Percentiles rank a stretch among this genome's conserved stretches.
These are phyloP conservation scores for Arctium lappa DNA, from an alignment of 129 eudicot genomes.

Conservation along the genomic window DNA sequence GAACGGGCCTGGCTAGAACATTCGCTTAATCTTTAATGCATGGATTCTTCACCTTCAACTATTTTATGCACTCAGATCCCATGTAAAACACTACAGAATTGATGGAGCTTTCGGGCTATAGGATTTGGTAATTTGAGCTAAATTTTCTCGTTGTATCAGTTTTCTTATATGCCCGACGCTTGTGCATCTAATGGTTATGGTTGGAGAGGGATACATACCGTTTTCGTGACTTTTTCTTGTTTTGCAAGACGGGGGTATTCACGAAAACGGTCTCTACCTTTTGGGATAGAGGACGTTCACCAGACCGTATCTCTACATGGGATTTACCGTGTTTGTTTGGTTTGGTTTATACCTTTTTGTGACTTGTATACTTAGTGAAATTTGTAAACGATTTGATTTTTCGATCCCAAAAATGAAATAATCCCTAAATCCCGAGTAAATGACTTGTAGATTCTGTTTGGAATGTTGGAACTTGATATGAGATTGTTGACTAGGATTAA, in stretches of 20 bases:
- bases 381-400: background rate
- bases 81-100: background rate
- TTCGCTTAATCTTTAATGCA: background rate
- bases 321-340: background rate
- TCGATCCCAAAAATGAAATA: background rate
- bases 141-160: background rate
- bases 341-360: background rate
- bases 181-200: too few species aligned
- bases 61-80: background rate
- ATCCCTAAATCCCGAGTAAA: background rate
- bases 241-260: background rate
- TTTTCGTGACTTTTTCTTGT: background rate
- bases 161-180: too few species aligned
- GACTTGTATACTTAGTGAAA: background rate
- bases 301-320: background rate
- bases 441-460: background rate
- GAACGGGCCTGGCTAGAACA: background rate
- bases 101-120: background rate
- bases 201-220: too few species aligned
- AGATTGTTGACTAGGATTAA: constrained; percentile 6
- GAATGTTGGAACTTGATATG: background rate
- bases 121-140: background rate
- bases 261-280: background rate
- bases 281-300: background rate
- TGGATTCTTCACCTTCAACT: background rate